Base-by-base conservation (phyloP, 176 grass and related monocot species). In the Thinopyrum elongatum region DNA sequence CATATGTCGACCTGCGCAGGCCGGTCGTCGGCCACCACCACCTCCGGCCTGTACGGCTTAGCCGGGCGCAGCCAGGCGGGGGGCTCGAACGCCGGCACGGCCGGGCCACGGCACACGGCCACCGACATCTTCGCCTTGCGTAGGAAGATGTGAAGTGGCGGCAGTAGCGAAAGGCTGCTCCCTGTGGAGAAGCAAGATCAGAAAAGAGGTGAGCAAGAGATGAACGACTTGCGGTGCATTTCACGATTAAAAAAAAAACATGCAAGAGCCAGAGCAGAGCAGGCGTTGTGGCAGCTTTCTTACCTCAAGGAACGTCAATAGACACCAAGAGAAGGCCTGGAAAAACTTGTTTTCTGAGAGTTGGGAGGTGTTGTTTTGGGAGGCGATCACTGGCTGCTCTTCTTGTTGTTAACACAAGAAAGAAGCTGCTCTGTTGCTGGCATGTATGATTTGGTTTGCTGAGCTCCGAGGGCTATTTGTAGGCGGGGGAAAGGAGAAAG, bases 1-100 rank as follows among this genome's bases (percentile, higher is more conserved):
- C 97, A 99, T 62, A 96, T 62, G 82, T 92, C 94, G 70, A 80
- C 70, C 80, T 82, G 94, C 27, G 85, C 81, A 17, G 89, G 81
- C 61, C 70, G 69, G n/a, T 53, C 28, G 28, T 79, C 81, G 13
- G 61, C 83, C 16, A 76, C 82, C 60, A 16, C 28, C 60, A 44
- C 53, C 42, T 70, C 87, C 44, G 23, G 38, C 46, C 78, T 84
- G 71, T 31, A 67, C 80, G 38, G 70, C 59, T 78, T 64, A 1
- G 29, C 63, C 15, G 76, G 86, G 34, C 28, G 58, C 64, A 63
- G 33, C 87, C 90, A 90, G 39, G 39, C 6, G 13, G 84, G 69
- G 4, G 62, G 46, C 59, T 92, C 69, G 81, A 89, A 87, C 27
- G 79, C 69, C 80, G 82, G 81, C 11, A 87, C 25, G 27, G 78